phyloP scores from a whole-genome alignment of 345 rosid species.

The Acer yangbiense region DNA sequence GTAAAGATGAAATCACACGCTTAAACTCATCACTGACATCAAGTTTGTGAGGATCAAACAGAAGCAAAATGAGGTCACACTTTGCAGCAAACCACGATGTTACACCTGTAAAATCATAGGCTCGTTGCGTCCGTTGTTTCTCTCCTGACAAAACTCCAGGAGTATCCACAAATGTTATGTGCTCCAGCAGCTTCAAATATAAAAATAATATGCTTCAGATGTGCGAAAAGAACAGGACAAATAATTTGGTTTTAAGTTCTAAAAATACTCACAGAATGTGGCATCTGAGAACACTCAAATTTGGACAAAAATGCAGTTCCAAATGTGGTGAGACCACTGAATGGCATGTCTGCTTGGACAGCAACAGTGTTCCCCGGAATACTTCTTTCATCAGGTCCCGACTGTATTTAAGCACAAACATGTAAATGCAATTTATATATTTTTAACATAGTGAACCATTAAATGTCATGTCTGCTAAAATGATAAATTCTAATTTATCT shows the following conservation, averaged over 20 bases:
- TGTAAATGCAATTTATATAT: not conserved
- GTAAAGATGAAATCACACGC: constrained; percentile 89
- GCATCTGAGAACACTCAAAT: constrained; percentile 98
- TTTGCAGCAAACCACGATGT: constrained; percentile 99
- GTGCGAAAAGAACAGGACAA: constrained; percentile 15
- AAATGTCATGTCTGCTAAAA: not conserved
- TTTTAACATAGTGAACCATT: not conserved
- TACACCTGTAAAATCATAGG: constrained; percentile 91
- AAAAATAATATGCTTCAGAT: constrained; percentile 17
- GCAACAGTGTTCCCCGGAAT: constrained; percentile 95
- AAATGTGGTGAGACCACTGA: constrained; percentile 83
- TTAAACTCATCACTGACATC: constrained; percentile 97
- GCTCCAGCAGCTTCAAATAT: constrained; percentile 78
- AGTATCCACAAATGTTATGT: constrained; percentile 85
- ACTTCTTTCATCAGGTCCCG: constrained; percentile 96
- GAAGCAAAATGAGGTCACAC: constrained; percentile 93
- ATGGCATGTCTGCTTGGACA: constrained; percentile 97
- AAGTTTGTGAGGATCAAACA: constrained; percentile 95
- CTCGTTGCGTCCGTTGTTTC: constrained; percentile 86
- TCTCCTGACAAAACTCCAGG: constrained; percentile 98
- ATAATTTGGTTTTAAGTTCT: constrained; percentile 14
- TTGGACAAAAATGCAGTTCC: constrained; percentile 93
- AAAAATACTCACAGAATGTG: constrained; percentile 68
- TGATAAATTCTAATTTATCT: not conserved
- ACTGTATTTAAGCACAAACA: constrained; percentile 45